Base-by-base conservation (phyloP, 139 green algal species). In the Picochlorum costavermella region DNA sequence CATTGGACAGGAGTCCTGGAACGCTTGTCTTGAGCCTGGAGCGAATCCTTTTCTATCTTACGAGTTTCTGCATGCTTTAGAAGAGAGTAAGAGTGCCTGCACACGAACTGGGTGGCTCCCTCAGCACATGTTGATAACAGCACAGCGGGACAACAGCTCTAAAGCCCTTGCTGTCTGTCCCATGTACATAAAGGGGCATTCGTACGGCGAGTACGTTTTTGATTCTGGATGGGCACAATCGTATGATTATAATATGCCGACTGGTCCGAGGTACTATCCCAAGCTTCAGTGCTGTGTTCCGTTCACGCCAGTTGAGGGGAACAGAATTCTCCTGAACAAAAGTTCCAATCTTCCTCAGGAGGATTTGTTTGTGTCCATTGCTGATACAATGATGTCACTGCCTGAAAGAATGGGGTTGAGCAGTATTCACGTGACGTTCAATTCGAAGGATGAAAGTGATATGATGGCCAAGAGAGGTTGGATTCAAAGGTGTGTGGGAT, bases 281-380 rank as follows among this genome's bases (percentile, higher is more conserved):
- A 96, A 96, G 74, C 81, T 96, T 43, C 90, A 92, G 74, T 73
- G 58, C 10, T 90, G 82, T n/a, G 89, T 97, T 45, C 90, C 90
- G 20, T 97, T 96, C 79, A 90, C 87, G 0, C 90, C 90, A 11
- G 90, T 86, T 3, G 82, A 86, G 2, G 90, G 90, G 17, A 53
- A 67, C 1, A 72, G 83, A 20, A 59, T 92, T 16, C 74, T 92
- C 8, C 56, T 84, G 2, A 56, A 59, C 16, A 56, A 70, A 1
- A 73, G 65, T 1, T 10, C 55, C 9, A 23, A 13, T 1, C 33
- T 40, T 2, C 33, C 0, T 14, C 17, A 45, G 37, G 6, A 65
- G 63, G 0, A 62, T 53, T 23, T 93, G 12, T 33, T 64, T 6
- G 67, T 66, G 16, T 78, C 81, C 0, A 48, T 92, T 60, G 72